Percentiles rank a stretch among this genome's conserved stretches.
Conservation (phyloP, 208 protist genomes). For the Wallacemonas rigidus region DNA sequence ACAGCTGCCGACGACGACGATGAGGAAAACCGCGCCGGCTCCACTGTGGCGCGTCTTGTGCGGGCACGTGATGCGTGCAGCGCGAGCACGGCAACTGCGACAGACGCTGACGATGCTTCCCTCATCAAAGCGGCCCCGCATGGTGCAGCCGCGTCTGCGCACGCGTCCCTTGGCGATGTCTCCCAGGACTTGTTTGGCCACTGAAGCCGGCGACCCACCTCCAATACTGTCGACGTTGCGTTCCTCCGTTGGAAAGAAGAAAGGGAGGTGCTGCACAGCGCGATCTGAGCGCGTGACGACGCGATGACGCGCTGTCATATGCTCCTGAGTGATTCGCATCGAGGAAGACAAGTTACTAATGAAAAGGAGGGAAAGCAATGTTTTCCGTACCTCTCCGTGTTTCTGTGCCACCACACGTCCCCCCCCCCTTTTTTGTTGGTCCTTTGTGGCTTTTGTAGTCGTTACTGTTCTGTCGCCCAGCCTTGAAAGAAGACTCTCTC, state of each 20-base stretch:
- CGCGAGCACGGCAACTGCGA: neutral
- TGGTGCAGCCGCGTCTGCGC: neutral
- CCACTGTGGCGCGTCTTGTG: neutral
- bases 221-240: neutral
- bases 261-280: neutral
- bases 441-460: too few species aligned
- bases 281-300: too few species aligned
- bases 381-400: too few species aligned
- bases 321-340: too few species aligned
- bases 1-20: conserved; percentile 13
- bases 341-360: too few species aligned
- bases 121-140: neutral
- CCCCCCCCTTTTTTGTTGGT: too few species aligned
- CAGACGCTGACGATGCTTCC: neutral
- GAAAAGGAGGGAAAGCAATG: too few species aligned
- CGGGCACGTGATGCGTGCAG: neutral
- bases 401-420: too few species aligned
- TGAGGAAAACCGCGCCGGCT: neutral
- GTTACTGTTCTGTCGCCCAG: too few species aligned
- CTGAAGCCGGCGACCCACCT: neutral
- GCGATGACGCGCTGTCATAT: too few species aligned
- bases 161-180: neutral
- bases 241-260: neutral
- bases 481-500: neutral
- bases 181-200: conserved; percentile 13